Base-by-base conservation (phyloP, 768 basidiomycete genomes). In the Termitomyces sp. region DNA sequence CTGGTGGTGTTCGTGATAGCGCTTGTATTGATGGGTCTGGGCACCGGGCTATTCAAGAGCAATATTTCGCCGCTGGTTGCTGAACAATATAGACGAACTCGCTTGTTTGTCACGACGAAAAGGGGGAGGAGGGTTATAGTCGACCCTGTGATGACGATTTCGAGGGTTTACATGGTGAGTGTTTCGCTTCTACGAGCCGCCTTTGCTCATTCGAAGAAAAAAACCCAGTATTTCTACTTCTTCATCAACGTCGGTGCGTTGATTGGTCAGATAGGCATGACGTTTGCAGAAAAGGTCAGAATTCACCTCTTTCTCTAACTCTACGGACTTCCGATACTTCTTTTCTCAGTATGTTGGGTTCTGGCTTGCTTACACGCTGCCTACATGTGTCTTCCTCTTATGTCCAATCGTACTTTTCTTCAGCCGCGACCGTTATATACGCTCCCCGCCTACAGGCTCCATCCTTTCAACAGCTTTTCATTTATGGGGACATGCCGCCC, bases 181-280 rank as follows among this genome's bases (percentile, higher is more conserved):
- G 51, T 24, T 36, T 78, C 61, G 41, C 61, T 47, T 16, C 7
- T 15, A 20, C 28, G n/a, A 24, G 5, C 26, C 18, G 20, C 9
- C 33, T 3, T 4, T 3, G 9, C 24, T 18, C 41, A 26, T 5
- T 5, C 29, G 46, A 3, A 6, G 29, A 29, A 29, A 29, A 3
- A 31, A 1, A 31, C 39, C 5, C 50, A 82, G 81, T 84, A 84
- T 63, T 86, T 85, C 68, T 88, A 88, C 67, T 73, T 84, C 49
- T 87, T 86, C 69, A 87, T 88, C 66, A 90, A 90, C 67, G 69
- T 88, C 51, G 89, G 89, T 2, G 82, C 90, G 0, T 72, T 90
- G 26, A 60, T 83, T 36, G 89, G 87, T 22, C 87, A 88, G 68
- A 80, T 89, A 42, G 68, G 73, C 18, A 88, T 88, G 87, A 79